Percentiles rank a stretch among this genome's conserved stretches.
Conservation (phyloP, 2,329 filamentous ascomycete genomes). For the Alternaria burnsii region DNA sequence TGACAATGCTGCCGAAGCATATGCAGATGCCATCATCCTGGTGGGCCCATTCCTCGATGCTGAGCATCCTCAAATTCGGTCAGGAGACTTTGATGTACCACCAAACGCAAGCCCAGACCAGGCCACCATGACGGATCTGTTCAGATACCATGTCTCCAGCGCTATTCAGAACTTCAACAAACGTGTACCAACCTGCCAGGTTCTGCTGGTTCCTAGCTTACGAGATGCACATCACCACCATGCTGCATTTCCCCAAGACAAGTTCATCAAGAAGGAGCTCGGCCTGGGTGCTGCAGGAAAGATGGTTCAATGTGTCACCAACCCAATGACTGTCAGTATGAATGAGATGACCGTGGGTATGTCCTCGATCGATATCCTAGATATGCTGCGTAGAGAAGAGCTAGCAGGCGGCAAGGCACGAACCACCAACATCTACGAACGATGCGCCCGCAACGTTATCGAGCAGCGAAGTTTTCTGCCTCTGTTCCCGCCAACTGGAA, state of each 20-base stretch:
- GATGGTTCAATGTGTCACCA: slow-evolving; percentile 79
- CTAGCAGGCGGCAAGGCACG: slow-evolving; percentile 64
- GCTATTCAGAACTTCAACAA: slow-evolving; percentile 75
- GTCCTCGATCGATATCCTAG: slow-evolving; percentile 83
- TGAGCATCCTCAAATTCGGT: slow-evolving; percentile 86
- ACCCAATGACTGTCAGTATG: slow-evolving; percentile 86
- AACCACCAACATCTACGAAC: slow-evolving; percentile 70
- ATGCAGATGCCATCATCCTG: slow-evolving; percentile 81
- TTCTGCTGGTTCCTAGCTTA: slow-evolving; percentile 83
- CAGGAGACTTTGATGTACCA: slow-evolving; percentile 57
- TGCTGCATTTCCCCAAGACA: slow-evolving; percentile 85
- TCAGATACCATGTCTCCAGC: slow-evolving; percentile 79
- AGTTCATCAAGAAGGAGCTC: slow-evolving; percentile 73
- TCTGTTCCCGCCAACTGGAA: slow-evolving; percentile 80
- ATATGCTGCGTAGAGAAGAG: slow-evolving; percentile 81
- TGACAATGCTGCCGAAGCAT: slow-evolving; percentile 74
- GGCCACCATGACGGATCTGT: slow-evolving; percentile 81
- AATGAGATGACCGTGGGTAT: slow-evolving; percentile 88
- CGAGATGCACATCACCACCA: slow-evolving; percentile 84
- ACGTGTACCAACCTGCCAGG: slow-evolving; percentile 78
- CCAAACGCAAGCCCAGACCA: slow-evolving; percentile 67
- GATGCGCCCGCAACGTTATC: slow-evolving; percentile 80
- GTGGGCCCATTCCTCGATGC: slow-evolving; percentile 89
- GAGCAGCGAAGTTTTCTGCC: slow-evolving; percentile 93
- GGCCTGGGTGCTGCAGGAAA: slow-evolving; percentile 71